phyloP scores from a whole-genome alignment of 1,284 basidiomycete species.

The Malassezia furfur region DNA sequence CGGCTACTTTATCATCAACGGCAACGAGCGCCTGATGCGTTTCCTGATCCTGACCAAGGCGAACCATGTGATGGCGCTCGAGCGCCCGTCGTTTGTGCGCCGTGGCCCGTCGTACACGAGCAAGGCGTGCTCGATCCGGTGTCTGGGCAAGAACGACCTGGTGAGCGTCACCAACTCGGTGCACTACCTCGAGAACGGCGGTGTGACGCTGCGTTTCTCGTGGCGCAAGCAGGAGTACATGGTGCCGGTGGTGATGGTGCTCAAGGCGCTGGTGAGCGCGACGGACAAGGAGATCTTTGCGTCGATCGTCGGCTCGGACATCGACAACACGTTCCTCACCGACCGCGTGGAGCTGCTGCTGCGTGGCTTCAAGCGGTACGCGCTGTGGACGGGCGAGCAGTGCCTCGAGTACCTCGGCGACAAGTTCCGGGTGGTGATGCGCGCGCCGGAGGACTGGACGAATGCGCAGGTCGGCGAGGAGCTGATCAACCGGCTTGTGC shows the following conservation, averaged over 20 bases:
- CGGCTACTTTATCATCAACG: slow-evolving; percentile 97
- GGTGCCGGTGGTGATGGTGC: slow-evolving; percentile 89
- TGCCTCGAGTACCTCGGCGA: slow-evolving; percentile 94
- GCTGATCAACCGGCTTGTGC: slow-evolving; percentile 74
- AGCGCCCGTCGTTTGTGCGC: slow-evolving; percentile 75
- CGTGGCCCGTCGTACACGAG: slow-evolving; percentile 90
- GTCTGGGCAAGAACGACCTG: slow-evolving; percentile 56
- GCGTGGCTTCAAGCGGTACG: slow-evolving; percentile 77
- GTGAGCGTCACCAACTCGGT: slow-evolving; percentile 69
- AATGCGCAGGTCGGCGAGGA: slow-evolving; percentile 73
- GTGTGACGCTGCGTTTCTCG: slow-evolving; percentile 86
- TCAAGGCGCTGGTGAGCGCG: slow-evolving; percentile 82
- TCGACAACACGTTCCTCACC: slow-evolving; percentile 91
- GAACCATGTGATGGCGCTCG: slow-evolving; percentile 77
- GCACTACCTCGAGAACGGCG: slow-evolving; percentile 93
- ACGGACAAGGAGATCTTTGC: slow-evolving; percentile 97
- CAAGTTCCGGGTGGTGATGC: slow-evolving; percentile 88
- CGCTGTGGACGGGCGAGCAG: slow-evolving; percentile 75
- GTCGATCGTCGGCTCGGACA: slow-evolving; percentile 93
- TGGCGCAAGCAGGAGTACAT: slow-evolving; percentile 99
- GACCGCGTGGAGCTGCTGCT: slow-evolving; percentile 97
- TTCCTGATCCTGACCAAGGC: slow-evolving; percentile 84
- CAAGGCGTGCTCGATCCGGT: slow-evolving; percentile 89
- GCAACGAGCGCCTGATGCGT: slow-evolving; percentile 95
- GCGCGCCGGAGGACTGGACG: slow-evolving; percentile 84